A percentile compares a stretch with the other conserved stretches of the same genome.
phyloP scores from a whole-genome alignment of 441 rosid species.

The Eutrema salsugineum region DNA sequence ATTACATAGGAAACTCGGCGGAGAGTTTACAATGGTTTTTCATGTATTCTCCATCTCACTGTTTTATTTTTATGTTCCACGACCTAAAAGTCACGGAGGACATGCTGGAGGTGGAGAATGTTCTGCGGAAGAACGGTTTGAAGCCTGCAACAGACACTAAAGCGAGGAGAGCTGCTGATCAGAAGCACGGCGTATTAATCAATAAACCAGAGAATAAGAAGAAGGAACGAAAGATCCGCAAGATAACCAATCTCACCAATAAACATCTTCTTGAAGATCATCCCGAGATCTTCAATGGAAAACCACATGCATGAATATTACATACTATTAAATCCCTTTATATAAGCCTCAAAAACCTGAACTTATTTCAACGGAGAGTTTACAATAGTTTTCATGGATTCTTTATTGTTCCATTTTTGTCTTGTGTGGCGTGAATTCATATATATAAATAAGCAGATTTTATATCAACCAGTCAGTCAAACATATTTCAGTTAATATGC shows the following conservation, averaged over 20 bases:
- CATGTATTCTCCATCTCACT: no score
- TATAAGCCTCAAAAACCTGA: no score
- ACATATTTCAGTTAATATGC: not conserved
- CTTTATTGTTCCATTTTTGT: not conserved
- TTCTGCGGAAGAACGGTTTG: conserved; percentile 78
- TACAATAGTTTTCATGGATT: not conserved
- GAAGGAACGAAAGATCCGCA: conserved; percentile 72
- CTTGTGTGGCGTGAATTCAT: no score
- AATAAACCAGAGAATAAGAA: conserved; percentile 57
- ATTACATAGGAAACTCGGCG: no score
- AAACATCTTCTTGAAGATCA: no score
- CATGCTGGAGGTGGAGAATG: conserved; percentile 85
- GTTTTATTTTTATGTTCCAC: no score
- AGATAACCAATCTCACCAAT: conserved; percentile 87
- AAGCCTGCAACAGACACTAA: conserved; percentile 82
- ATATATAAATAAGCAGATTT: not conserved
- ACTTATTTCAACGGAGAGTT: not conserved
- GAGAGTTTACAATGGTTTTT: no score
- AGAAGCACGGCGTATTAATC: conserved; percentile 48
- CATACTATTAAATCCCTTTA: no score
- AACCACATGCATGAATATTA: no score
- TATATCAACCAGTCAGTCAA: not conserved
- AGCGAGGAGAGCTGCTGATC: conserved; percentile 80
- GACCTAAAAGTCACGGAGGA: conserved; percentile 66
- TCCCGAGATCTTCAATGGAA: no score